phyloP scores from a whole-genome alignment of 1,284 basidiomycete species.

The Apiotrichum domesticum region DNA sequence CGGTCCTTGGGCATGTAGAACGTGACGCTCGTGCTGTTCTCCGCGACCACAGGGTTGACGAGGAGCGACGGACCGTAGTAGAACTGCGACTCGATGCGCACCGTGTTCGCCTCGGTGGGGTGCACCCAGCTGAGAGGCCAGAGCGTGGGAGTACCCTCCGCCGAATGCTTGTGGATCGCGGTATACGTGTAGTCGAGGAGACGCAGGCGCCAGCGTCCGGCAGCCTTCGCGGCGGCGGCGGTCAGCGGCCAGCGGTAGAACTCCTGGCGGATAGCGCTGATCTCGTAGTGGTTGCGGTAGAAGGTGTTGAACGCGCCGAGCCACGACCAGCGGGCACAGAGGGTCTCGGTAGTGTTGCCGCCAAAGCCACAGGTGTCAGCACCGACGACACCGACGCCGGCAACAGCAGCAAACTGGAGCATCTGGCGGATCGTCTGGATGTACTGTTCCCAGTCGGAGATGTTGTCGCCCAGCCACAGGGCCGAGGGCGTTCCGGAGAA shows the following conservation, averaged over 20 bases:
- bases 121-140: conserved; percentile 65
- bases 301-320: conserved; percentile 49
- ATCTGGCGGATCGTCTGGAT: conserved; percentile 10
- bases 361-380: conserved; percentile 58
- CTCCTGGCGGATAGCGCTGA: conserved; percentile 52
- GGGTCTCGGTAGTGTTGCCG: conserved; percentile 68
- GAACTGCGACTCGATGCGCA: conserved; percentile 62
- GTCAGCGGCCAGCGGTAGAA: conserved; percentile 68
- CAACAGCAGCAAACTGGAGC: conserved; percentile 15
- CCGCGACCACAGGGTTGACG: conserved; percentile 64
- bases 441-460: conserved; percentile 48
- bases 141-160: conserved; percentile 52
- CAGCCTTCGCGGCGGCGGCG: conserved; percentile 63
- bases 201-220: conserved; percentile 53
- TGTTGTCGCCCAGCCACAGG: conserved; percentile 63
- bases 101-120: conserved; percentile 62
- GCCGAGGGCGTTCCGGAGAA: conserved; percentile 60
- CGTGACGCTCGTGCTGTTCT: conserved; percentile 54
- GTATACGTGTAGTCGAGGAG: conserved; percentile 68
- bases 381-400: conserved; percentile 55
- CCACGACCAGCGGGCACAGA: conserved; percentile 64
- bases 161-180: conserved; percentile 57
- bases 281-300: conserved; percentile 41
- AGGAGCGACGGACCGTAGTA: conserved; percentile 63
- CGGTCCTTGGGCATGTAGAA: conserved; percentile 51